phyloP scores from a whole-genome alignment of 176 grass and related monocot species.

The Stipa capillata region DNA sequence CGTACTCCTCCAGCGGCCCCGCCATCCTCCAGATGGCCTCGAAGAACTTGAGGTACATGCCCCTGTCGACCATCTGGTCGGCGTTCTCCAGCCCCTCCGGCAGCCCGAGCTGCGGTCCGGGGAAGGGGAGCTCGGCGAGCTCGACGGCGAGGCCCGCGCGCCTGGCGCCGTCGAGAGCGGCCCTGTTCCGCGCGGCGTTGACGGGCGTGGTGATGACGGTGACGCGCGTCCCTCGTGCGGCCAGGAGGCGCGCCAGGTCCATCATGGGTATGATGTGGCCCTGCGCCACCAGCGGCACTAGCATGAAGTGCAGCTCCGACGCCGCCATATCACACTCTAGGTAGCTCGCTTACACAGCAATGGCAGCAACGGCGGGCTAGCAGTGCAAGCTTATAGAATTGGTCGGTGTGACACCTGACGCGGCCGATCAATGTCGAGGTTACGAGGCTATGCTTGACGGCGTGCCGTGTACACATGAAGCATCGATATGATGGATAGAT shows the following conservation, averaged over 20 bases:
- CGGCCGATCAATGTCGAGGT: too few species aligned
- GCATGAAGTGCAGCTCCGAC: constrained; percentile 27
- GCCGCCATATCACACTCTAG: neutral
- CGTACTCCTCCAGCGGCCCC: constrained; percentile 18
- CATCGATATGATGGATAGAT: too few species aligned
- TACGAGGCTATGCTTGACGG: too few species aligned
- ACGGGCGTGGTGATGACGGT: constrained; percentile 34
- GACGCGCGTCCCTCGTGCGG: constrained; percentile 11
- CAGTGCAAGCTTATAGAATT: neutral
- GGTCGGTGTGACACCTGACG: neutral
- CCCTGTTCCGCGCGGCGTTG: constrained; percentile 29
- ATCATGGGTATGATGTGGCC: constrained; percentile 48
- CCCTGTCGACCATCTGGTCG: neutral
- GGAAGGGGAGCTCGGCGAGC: constrained; percentile 28
- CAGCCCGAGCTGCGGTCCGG: constrained; percentile 13
- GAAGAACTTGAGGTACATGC: neutral
- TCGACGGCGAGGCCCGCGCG: constrained; percentile 16
- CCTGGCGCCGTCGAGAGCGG: neutral
- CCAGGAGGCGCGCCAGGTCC: constrained; percentile 39
- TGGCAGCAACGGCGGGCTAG: neutral
- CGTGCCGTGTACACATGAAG: too few species aligned
- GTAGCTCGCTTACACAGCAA: neutral
- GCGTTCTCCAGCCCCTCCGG: constrained; percentile 27
- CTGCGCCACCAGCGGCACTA: constrained; percentile 35
- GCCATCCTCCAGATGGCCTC: neutral